Evolutionary conservation across 192 early-diverging fungal species (phyloP).

Genomic region (Ambispora gerdemannii): DNA sequence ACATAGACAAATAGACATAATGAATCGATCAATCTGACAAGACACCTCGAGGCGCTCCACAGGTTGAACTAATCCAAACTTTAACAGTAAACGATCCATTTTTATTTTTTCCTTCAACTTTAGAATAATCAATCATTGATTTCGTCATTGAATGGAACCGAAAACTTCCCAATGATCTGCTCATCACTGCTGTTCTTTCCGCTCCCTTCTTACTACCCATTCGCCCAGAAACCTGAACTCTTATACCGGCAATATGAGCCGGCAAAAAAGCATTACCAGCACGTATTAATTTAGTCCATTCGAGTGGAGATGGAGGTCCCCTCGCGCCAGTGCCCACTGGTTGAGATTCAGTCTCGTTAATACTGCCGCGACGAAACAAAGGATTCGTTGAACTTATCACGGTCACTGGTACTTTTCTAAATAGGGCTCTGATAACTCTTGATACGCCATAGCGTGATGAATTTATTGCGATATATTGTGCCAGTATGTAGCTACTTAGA

Average conservation of each 20-base stretch:
- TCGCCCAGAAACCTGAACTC: conserved; percentile 18
- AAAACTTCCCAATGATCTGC: conserved; percentile 16
- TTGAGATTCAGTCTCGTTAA: too few species aligned
- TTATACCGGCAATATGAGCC: conserved; percentile 13
- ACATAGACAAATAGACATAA: too few species aligned
- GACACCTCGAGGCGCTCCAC: not conserved
- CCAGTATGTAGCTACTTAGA: conserved; percentile 14
- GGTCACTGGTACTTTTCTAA: conserved; percentile 14
- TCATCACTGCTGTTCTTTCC: conserved; percentile 3
- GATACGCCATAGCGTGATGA: not conserved
- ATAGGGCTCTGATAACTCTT: not conserved
- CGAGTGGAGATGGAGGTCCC: not conserved
- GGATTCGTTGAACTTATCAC: not conserved
- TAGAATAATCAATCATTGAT: conserved; percentile 25
- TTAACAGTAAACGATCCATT: conserved; percentile 24
- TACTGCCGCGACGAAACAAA: not conserved
- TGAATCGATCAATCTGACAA: too few species aligned
- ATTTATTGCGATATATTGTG: conserved; percentile 14
- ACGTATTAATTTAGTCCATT: conserved; percentile 12
- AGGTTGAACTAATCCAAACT: conserved; percentile 8
- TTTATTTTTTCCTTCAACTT: conserved; percentile 15
- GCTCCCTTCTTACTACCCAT: conserved; percentile 18
- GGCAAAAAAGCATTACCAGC: not conserved
- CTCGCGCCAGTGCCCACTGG: not conserved
- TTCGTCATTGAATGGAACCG: not conserved